phyloP scores from a whole-genome alignment of 2,329 filamentous ascomycete genomes.

The Colletotrichum ledebouriae region DNA sequence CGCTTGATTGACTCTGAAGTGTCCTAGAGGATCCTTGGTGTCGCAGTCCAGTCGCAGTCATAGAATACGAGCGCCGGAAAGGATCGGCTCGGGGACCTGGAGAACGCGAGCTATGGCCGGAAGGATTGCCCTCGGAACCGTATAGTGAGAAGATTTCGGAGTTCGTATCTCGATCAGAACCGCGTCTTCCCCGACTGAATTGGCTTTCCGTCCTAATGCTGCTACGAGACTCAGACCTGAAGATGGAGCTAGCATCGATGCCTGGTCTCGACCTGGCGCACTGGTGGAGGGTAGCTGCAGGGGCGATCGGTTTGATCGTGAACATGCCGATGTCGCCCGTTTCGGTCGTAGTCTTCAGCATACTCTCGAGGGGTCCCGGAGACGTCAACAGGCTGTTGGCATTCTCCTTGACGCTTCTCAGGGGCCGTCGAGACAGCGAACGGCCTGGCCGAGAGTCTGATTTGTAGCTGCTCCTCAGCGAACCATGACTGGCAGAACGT shows the following conservation, averaged over 20 bases:
- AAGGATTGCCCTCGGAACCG: constrained; percentile 62
- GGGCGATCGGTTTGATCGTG: constrained; percentile 62
- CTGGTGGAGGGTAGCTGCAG: constrained; percentile 50
- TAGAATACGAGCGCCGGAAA: constrained; percentile 66
- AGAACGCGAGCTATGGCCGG: constrained; percentile 57
- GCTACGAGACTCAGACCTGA: constrained; percentile 49
- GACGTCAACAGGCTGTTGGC: constrained; percentile 57
- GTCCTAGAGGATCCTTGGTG: constrained; percentile 62
- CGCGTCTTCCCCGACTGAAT: constrained; percentile 60
- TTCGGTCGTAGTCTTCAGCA: constrained; percentile 76
- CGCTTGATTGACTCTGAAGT: constrained; percentile 59
- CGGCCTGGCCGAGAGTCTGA: constrained; percentile 46
- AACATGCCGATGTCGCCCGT: constrained; percentile 75
- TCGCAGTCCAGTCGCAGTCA: constrained; percentile 65
- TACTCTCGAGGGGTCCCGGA: constrained; percentile 70
- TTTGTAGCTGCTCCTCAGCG: constrained; percentile 52
- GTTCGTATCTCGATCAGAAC: constrained; percentile 64
- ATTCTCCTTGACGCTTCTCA: constrained; percentile 60
- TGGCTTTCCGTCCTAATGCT: constrained; percentile 50
- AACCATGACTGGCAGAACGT: constrained; percentile 56
- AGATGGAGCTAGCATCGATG: constrained; percentile 47
- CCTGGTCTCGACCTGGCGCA: constrained; percentile 48
- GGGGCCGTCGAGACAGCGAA: constrained; percentile 52
- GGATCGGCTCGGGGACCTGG: constrained; percentile 56
- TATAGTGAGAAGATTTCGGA: constrained; percentile 71